Evolutionary conservation across 192 early-diverging fungal genomes (phyloP).

Genomic region (Entomortierella beljakovae): DNA sequence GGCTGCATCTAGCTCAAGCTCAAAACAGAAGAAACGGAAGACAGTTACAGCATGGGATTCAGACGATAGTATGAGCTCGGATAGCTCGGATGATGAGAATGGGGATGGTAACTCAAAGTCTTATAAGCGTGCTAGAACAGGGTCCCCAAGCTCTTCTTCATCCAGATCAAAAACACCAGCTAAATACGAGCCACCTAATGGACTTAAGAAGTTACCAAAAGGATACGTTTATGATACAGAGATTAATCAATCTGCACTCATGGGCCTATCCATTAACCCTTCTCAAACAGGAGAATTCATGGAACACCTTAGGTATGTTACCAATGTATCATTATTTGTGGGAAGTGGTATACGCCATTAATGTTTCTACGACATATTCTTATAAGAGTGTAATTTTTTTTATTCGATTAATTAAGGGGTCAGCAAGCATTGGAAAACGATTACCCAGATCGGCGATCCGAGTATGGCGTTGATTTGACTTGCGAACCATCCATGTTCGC

Average conservation of each 20-base stretch:
- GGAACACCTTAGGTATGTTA: slow-evolving; percentile 23
- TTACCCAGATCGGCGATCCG: slow-evolving; percentile 27
- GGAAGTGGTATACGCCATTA: background rate
- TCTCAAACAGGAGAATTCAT: slow-evolving; percentile 28
- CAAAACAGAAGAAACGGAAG: slow-evolving; percentile 14
- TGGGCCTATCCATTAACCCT: slow-evolving; percentile 28
- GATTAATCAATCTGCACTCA: slow-evolving; percentile 24
- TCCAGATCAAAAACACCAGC: slow-evolving; percentile 5
- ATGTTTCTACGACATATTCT: background rate
- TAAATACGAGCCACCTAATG: slow-evolving; percentile 21
- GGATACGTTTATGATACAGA: slow-evolving; percentile 39
- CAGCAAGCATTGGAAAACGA: slow-evolving; percentile 33
- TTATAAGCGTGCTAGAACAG: slow-evolving; percentile 33
- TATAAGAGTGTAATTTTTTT: background rate
- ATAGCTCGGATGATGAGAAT: slow-evolving; percentile 29
- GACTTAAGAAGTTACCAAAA: slow-evolving; percentile 31
- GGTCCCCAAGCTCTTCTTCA: slow-evolving; percentile 13
- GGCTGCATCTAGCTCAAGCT: background rate
- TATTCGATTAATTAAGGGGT: background rate
- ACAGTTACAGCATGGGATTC: slow-evolving; percentile 20
- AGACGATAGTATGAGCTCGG: slow-evolving; percentile 39
- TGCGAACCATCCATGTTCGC: slow-evolving; percentile 62
- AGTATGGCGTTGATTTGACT: slow-evolving; percentile 52
- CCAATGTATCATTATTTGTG: too few species aligned
- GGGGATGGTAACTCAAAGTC: background rate